Base-by-base conservation (phyloP, 208 protist species). In the Tetramitus jugosus region DNA sequence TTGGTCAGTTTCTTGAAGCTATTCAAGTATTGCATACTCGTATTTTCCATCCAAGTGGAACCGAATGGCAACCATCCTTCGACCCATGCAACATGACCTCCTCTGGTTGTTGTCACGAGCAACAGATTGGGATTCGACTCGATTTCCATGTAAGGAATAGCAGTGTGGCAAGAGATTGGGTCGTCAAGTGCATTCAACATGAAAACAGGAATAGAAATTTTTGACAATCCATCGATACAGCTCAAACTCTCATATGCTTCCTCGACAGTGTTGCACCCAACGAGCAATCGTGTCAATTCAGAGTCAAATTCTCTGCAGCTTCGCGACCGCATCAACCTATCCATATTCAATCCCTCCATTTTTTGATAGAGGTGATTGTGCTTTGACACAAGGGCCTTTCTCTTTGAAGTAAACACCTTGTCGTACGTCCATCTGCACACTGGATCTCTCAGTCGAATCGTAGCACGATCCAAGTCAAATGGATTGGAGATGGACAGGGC, bases 81-180 rank as follows among this genome's bases (percentile, higher is more conserved):
- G 26, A 71, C 3, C 65, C 65, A 71, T 37, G 65, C 65, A 49
- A 71, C 65, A 33, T 71, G 65, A 33, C 65, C 65, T 20, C 65
- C 65, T 42, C 65, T 17, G n/a, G 26, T 31, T 3, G 65, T 71
- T 4, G 65, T 71, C 2, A 40, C 65, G 7, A 71, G 33, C 8
- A 71, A 49, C 10, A n/a, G 26, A 3, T 71, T 42, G 17, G 39
- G 6, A 49, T 71, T 71, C 8, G 43, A 10, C 14, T 46, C 31
- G 2, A 71, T 20, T 3, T 35, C 3, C 4, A 29, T 4, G 26
- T 42, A 49, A 31, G 65, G 65, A 35, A 71, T 71, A 26, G 14
- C 17, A 35, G 26, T 3, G 26, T 71, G 26, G 7, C 3, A 71
- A 10, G 23, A 35, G 20, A 71, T 71, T 49, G 65, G 65, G 49